A percentile compares a stretch with the other conserved stretches of the same genome.
Evolutionary conservation across 73 alveolate species (phyloP).

Genomic region (Paramecium tetraurelia): DNA sequence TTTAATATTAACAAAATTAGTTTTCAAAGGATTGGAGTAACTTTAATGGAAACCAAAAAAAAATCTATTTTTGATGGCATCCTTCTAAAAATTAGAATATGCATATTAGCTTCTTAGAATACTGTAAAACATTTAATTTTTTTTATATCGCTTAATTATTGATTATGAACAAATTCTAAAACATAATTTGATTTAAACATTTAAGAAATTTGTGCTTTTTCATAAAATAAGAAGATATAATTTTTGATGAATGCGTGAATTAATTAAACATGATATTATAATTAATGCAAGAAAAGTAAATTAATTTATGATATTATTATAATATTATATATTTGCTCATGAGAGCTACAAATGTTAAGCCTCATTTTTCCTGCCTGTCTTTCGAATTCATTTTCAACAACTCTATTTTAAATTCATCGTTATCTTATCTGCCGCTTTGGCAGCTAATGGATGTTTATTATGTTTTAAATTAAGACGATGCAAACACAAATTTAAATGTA

Average conservation of each 20-base stretch:
- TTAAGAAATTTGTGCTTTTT: neutral
- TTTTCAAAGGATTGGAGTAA: neutral
- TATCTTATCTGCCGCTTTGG: conserved; percentile 14
- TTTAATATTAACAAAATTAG: neutral
- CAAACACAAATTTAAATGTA: neutral
- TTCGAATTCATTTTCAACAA: neutral
- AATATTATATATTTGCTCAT: neutral
- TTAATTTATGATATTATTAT: neutral
- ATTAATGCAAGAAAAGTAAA: neutral
- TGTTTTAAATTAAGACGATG: neutral
- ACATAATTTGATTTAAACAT: neutral
- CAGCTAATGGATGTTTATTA: conserved; percentile 28
- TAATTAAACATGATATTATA: too few relatives aligned
- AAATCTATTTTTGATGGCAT: neutral
- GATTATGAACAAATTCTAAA: neutral
- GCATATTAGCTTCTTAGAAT: too few relatives aligned
- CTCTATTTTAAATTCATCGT: neutral
- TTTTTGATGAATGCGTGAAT: neutral
- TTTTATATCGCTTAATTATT: neutral
- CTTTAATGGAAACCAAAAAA: neutral
- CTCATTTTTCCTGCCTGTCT: neutral
- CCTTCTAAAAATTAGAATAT: neutral
- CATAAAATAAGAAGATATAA: too few relatives aligned
- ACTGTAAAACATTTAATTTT: too few relatives aligned
- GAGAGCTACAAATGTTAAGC: neutral